Conservation (phyloP, 179 eudicot species). For the Spergularia azorica region DNA sequence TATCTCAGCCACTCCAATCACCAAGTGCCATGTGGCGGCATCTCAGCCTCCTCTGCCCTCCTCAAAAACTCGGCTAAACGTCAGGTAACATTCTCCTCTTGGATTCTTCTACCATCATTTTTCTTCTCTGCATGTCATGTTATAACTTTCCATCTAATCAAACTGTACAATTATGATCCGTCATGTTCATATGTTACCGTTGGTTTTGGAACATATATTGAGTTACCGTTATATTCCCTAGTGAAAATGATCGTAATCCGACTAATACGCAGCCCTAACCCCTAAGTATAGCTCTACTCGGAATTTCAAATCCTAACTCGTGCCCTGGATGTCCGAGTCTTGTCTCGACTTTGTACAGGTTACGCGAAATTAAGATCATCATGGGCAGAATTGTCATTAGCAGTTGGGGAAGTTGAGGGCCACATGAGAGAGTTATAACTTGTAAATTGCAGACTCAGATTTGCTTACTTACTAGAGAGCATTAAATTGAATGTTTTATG, state of each 20-base stretch:
- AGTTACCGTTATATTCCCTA: conserved; percentile 11
- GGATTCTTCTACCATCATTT: not conserved
- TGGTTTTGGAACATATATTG: not conserved
- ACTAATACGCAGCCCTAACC: not conserved
- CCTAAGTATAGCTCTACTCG: not conserved
- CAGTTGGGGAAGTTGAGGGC: conserved; percentile 2
- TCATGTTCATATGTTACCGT: conserved; percentile 14
- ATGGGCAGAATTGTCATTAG: no score
- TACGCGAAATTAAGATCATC: no score
- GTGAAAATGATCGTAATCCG: not conserved
- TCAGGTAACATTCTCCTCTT: conserved; percentile 37
- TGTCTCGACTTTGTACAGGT: no score
- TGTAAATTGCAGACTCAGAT: not conserved
- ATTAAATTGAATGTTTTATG: conserved; percentile 15
- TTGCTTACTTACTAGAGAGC: not conserved
- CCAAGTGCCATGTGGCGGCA: conserved; percentile 52
- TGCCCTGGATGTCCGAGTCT: not conserved
- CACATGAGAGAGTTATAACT: conserved; percentile 14
- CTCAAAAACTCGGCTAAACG: conserved; percentile 46
- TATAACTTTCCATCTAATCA: no score
- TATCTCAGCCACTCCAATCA: conserved; percentile 58
- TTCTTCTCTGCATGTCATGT: not conserved
- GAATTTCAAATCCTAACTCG: no score
- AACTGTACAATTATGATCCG: not conserved
- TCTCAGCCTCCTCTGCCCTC: conserved; percentile 44